Evolutionary conservation across 2,329 filamentous ascomycete genomes (phyloP), one percentile per base, ranked within the genome.

Genomic region (Myriosclerotinia curreyana): DNA sequence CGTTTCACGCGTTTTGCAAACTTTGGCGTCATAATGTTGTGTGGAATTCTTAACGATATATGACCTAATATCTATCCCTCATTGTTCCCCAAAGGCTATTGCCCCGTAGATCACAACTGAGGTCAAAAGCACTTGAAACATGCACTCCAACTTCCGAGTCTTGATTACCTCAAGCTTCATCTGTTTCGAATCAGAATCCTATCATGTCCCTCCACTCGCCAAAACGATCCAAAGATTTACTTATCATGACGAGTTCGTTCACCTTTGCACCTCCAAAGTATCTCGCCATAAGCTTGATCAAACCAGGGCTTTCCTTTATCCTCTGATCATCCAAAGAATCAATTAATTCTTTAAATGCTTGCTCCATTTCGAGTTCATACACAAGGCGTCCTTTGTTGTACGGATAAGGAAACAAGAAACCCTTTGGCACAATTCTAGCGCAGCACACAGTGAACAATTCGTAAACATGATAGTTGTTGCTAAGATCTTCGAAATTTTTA

Each of bases 381-480:
- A 17, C 12, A 8, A 28, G 3, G 12, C 36, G 36, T 28, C 36
- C 36, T 17, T 55, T 55, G 9, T 42, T 55, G 5, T 55, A 15
- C 9, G 36, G 36, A 15, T 28, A 28, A 0, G 52, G 36, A n/a
- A 42, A 42, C 0, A 4, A 20, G 15, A 42, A 55, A 20, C 14
- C 22, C 1, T 12, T 25, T n/a, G 3, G 36, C 36, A 55, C 42
- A 0, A 0, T 2, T 20, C 1, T 3, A 1, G 22, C 1, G 22
- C 22, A 55, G 36, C 15, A 14, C 22, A 15, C 15, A 6, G 2
- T 1, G 22, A 4, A 55, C 5, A 42, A 42, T 7, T 55, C 36
- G 1, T 42, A 55, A 4, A 17, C 7, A 6, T 5, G 9, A 25
- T 55, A 55, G 15, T 17, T 42, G 0, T 7, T 15, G 5, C 34